These are phyloP conservation scores for Cyamopsis tetragonoloba DNA, from an alignment of 306 rosid species.

Conservation along the genomic window DNA sequence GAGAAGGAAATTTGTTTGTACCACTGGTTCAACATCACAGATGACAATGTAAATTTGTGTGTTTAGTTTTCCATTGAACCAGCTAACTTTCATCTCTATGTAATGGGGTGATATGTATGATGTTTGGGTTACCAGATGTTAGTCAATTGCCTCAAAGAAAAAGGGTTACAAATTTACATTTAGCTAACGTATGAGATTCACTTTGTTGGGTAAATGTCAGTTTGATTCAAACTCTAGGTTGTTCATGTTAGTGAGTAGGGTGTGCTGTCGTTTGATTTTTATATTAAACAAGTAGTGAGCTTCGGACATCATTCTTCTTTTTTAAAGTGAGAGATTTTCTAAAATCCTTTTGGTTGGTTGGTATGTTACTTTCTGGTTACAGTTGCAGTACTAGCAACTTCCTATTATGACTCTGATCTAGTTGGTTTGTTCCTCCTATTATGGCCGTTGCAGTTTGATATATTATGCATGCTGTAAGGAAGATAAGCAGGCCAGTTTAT, in stretches of 20 bases:
- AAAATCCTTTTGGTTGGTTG: constrained; percentile 6
- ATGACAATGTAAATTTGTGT: background rate
- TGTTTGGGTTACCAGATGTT: too few relatives aligned
- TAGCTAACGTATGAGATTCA: too few relatives aligned
- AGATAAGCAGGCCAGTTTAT: constrained; percentile 13
- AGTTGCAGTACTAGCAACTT: background rate
- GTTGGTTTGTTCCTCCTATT: background rate
- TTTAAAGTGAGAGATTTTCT: background rate
- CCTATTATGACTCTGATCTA: background rate
- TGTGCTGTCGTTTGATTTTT: background rate
- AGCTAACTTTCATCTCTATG: too few relatives aligned
- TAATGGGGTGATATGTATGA: too few relatives aligned
- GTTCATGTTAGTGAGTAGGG: background rate
- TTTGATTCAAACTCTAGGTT: background rate
- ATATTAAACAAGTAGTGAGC: background rate
- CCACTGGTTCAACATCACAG: background rate
- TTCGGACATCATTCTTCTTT: background rate
- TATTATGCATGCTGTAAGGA: constrained; percentile 25
- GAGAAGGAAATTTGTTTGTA: background rate
- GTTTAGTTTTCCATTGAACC: too few relatives aligned
- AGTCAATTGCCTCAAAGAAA: too few relatives aligned
- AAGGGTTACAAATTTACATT: too few relatives aligned
- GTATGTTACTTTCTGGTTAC: background rate
- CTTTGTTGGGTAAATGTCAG: too few relatives aligned
- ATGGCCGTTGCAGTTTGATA: constrained; percentile 20